Conservation (phyloP, 2,329 filamentous ascomycete species). For the Monosporascus sp. region DNA sequence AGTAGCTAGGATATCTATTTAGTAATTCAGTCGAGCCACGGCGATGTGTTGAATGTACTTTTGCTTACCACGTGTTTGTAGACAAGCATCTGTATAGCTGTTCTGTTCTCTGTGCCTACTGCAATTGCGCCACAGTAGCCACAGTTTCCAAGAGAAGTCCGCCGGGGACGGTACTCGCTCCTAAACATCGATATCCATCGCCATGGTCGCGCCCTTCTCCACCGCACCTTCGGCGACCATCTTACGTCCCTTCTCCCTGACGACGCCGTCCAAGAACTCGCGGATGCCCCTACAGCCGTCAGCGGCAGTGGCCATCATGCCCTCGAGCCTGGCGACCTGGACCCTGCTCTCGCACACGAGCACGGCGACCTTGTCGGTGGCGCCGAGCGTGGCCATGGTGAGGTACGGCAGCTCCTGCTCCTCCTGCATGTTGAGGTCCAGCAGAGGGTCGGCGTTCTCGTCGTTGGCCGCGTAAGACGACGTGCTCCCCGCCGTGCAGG, state of each 20-base stretch:
- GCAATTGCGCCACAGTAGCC: too few relatives aligned
- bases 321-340: slow-evolving; percentile 76
- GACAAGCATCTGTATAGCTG: neutral
- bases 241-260: slow-evolving; percentile 64
- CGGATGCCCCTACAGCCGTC: slow-evolving; percentile 88
- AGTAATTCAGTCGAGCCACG: too few relatives aligned
- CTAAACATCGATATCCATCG: slow-evolving; percentile 44
- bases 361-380: slow-evolving; percentile 69
- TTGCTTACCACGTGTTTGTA: neutral
- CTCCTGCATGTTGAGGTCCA: slow-evolving; percentile 75
- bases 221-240: slow-evolving; percentile 56
- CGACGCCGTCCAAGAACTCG: slow-evolving; percentile 73
- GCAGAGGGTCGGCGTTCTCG: slow-evolving; percentile 67
- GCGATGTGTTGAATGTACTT: neutral
- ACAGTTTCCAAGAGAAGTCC: too few relatives aligned
- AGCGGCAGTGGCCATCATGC: slow-evolving; percentile 87
- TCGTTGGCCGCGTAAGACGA: slow-evolving; percentile 61
- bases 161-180: too few relatives aligned
- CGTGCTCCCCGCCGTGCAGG: slow-evolving; percentile 81
- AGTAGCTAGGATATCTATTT: neutral
- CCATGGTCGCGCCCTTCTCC: slow-evolving; percentile 43
- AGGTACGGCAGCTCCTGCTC: slow-evolving; percentile 85
- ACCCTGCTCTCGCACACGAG: slow-evolving; percentile 84
- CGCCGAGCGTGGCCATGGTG: slow-evolving; percentile 77
- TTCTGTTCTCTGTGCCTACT: neutral